These are phyloP conservation scores for Candida yuanshanica DNA, from an alignment of 805 yeast genomes.

Conservation along the genomic window DNA sequence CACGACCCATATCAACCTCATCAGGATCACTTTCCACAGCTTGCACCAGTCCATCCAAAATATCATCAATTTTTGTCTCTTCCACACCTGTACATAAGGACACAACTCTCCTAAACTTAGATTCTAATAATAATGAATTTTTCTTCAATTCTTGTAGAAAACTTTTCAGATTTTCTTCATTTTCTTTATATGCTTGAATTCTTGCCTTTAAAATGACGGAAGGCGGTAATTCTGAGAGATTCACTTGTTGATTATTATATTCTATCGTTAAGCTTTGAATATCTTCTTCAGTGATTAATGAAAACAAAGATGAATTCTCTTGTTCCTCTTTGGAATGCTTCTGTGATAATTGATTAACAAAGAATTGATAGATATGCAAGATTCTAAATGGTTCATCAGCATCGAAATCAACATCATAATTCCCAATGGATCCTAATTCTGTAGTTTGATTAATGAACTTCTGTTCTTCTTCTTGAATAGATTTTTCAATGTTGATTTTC, in stretches of 20 bases:
- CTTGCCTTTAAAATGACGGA: constrained; percentile 60
- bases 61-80: constrained; percentile 69
- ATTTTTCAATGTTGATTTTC: constrained; percentile 52
- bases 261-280: constrained; percentile 7
- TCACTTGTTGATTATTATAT: constrained; percentile 17
- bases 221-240: constrained; percentile 27
- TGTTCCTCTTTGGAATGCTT: constrained; percentile 18
- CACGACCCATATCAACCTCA: constrained; percentile 53
- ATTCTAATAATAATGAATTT: constrained; percentile 53
- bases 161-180: constrained; percentile 50
- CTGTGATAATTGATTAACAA: constrained; percentile 36
- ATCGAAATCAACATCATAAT: constrained; percentile 56
- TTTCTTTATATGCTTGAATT: constrained; percentile 69
- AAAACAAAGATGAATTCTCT: neutral
- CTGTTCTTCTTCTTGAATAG: constrained; percentile 57
- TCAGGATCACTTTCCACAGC: constrained; percentile 88
- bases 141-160: constrained; percentile 49
- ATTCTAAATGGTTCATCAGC: constrained; percentile 91
- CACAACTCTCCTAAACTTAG: constrained; percentile 82
- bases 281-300: constrained; percentile 4
- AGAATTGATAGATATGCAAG: constrained; percentile 48
- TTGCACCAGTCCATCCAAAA: constrained; percentile 77
- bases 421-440: constrained; percentile 32
- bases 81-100: constrained; percentile 87
- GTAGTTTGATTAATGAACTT: constrained; percentile 41